Conservation (phyloP, 176 grass and related monocot species). For the Typha latifolia region DNA sequence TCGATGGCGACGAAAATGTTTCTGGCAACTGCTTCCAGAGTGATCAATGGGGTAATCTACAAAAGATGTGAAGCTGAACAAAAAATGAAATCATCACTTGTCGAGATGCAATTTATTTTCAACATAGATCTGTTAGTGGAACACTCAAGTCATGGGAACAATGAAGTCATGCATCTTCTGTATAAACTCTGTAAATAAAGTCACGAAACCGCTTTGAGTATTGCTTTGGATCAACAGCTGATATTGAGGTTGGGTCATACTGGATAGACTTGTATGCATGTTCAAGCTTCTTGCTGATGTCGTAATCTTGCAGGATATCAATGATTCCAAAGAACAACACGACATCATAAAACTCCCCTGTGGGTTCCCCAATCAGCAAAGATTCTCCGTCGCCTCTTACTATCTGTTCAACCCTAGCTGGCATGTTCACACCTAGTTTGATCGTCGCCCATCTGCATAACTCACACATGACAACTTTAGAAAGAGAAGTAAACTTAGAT, state of each 20-base stretch:
- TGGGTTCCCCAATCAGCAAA: constrained; percentile 51
- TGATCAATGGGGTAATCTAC: not conserved
- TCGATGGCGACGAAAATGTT: too few relatives aligned
- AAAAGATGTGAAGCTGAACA: not conserved
- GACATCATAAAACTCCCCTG: constrained; percentile 58
- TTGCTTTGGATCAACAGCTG: constrained; percentile 52
- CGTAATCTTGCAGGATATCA: constrained; percentile 87
- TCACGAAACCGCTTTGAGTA: constrained; percentile 84
- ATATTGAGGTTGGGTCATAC: constrained; percentile 74
- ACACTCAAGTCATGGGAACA: not conserved
- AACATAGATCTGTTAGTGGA: not conserved
- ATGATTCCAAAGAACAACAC: constrained; percentile 85
- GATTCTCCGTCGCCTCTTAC: constrained; percentile 35
- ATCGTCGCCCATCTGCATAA: constrained; percentile 36
- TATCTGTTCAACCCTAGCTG: constrained; percentile 64
- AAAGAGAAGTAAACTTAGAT: not conserved
- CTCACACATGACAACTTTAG: not conserved
- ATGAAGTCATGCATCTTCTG: constrained; percentile 31
- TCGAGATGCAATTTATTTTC: constrained; percentile 1
- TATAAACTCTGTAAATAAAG: constrained; percentile 64
- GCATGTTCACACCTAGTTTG: constrained; percentile 66
- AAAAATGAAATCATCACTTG: not conserved
- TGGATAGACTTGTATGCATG: constrained; percentile 85
- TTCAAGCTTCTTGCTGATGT: constrained; percentile 86
- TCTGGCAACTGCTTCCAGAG: not conserved